phyloP scores from a whole-genome alignment of 2,329 filamentous ascomycete genomes.

The Colletotrichum musae region DNA sequence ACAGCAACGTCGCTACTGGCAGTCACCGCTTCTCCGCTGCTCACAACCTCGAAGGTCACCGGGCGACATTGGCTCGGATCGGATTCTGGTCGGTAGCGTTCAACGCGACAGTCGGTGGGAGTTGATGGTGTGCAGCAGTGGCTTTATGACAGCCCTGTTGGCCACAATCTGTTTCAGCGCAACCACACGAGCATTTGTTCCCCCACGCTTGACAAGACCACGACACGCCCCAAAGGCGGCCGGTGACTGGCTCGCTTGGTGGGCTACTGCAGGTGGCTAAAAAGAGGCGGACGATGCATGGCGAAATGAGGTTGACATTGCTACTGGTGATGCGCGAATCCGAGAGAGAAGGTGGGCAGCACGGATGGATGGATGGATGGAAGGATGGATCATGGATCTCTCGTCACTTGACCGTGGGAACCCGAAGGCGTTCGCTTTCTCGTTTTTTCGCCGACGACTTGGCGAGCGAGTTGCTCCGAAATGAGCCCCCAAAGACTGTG shows the following conservation, averaged over 20 bases:
- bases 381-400: constrained; percentile 24
- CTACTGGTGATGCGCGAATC: constrained; percentile 1
- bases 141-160: constrained; percentile 28
- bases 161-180: constrained; percentile 37
- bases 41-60: constrained; percentile 9
- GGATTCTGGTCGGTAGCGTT: constrained; percentile 8
- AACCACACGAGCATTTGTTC: constrained; percentile 8
- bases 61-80: constrained; percentile 16
- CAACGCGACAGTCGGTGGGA: constrained; percentile 16
- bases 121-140: constrained; percentile 28
- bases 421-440: constrained; percentile 15
- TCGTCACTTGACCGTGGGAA: constrained; percentile 34
- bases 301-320: constrained; percentile 25
- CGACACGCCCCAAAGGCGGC: not conserved
- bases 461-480: constrained; percentile 38
- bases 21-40: constrained; percentile 23
- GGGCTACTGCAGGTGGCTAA: constrained; percentile 36
- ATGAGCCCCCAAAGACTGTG: constrained; percentile 32
- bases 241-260: constrained; percentile 38
- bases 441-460: constrained; percentile 32
- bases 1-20: not conserved
- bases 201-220: constrained; percentile 28
- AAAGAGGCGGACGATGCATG: constrained; percentile 22
- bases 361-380: constrained; percentile 7
- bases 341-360: constrained; percentile 1